These are phyloP conservation scores for Allantophomopsis lycopodina DNA, from an alignment of 2,329 filamentous ascomycete species.

Conservation along the genomic window DNA sequence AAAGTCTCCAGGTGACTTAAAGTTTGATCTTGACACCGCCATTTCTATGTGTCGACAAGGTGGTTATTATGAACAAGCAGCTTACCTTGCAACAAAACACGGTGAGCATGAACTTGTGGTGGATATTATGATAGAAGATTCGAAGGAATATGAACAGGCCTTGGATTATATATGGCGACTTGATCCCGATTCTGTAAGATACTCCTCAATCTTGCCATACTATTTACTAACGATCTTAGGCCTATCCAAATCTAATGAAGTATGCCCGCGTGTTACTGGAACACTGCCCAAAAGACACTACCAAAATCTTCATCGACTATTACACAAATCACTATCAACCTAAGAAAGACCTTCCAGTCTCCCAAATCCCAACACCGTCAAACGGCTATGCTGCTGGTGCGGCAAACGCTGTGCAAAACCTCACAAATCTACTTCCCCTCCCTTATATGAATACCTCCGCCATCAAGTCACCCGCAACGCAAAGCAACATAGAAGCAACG, in stretches of 20 bases:
- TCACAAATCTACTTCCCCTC: slow-evolving; percentile 70
- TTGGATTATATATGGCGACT: slow-evolving; percentile 84
- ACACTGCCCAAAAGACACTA: slow-evolving; percentile 71
- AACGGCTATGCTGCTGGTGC: slow-evolving; percentile 29
- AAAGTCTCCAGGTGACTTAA: slow-evolving; percentile 84
- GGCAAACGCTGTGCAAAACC: slow-evolving; percentile 69
- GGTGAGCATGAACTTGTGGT: slow-evolving; percentile 88
- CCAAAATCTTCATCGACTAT: slow-evolving; percentile 83
- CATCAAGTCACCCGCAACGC: slow-evolving; percentile 35
- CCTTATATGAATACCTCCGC: slow-evolving; percentile 67
- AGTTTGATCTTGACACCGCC: slow-evolving; percentile 93
- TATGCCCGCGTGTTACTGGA: slow-evolving; percentile 86
- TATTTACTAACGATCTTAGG: slow-evolving; percentile 28
- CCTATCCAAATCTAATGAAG: slow-evolving; percentile 84
- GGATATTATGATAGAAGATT: slow-evolving; percentile 91
- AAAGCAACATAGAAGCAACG: slow-evolving; percentile 34
- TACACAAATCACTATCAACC: slow-evolving; percentile 78
- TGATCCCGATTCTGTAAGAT: slow-evolving; percentile 58
- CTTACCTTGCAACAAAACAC: slow-evolving; percentile 88
- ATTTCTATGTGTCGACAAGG: slow-evolving; percentile 97
- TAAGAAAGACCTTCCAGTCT: slow-evolving; percentile 39
- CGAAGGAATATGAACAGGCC: slow-evolving; percentile 78
- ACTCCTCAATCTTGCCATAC: not conserved
- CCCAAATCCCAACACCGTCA: slow-evolving; percentile 6
- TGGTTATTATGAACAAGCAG: slow-evolving; percentile 92